Conservation (phyloP, 2,329 filamentous ascomycete species). For the Lecanicillium sp. region DNA sequence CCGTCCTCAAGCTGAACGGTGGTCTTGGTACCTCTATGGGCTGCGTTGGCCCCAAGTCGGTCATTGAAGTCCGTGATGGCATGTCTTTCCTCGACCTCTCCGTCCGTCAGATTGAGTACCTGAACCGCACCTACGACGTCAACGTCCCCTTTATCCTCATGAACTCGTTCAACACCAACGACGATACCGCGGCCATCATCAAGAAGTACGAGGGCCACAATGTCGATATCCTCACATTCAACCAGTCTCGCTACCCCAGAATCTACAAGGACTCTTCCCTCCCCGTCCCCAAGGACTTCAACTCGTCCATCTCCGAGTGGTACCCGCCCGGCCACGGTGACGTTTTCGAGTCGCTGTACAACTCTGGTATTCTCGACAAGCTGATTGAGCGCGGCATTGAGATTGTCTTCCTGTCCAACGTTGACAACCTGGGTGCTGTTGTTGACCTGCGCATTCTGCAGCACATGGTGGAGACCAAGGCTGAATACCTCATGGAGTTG, state of each 20-base stretch:
- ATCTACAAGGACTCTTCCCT: conserved; percentile 97
- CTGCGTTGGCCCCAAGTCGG: conserved; percentile 97
- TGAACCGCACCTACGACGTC: conserved; percentile 95
- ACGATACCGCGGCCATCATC: conserved; percentile 97
- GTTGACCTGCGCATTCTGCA: conserved; percentile 97
- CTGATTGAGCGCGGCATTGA: conserved; percentile 92
- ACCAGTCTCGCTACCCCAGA: conserved; percentile 97
- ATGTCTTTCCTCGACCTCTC: conserved; percentile 99
- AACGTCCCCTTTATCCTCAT: conserved; percentile 98
- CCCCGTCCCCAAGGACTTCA: conserved; percentile 81
- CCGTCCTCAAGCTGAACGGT: conserved; percentile 98
- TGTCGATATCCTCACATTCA: conserved; percentile 99
- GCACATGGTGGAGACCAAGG: conserved; percentile 96
- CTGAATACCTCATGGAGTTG: conserved; percentile 99
- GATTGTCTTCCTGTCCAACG: conserved; percentile 98
- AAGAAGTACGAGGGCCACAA: conserved; percentile 99
- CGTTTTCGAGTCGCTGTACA: conserved; percentile 99
- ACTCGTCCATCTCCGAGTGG: conserved; percentile 91
- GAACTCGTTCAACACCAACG: conserved; percentile 99
- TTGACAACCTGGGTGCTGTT: conserved; percentile 95
- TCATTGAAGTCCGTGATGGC: conserved; percentile 98
- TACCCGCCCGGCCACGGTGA: conserved; percentile 99
- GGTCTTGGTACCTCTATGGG: conserved; percentile 99
- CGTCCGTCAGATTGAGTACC: conserved; percentile 96
- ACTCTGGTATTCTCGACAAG: conserved; percentile 96